phyloP scores from a whole-genome alignment of 2,329 filamentous ascomycete genomes.

The Chaetothyriales sp. region DNA sequence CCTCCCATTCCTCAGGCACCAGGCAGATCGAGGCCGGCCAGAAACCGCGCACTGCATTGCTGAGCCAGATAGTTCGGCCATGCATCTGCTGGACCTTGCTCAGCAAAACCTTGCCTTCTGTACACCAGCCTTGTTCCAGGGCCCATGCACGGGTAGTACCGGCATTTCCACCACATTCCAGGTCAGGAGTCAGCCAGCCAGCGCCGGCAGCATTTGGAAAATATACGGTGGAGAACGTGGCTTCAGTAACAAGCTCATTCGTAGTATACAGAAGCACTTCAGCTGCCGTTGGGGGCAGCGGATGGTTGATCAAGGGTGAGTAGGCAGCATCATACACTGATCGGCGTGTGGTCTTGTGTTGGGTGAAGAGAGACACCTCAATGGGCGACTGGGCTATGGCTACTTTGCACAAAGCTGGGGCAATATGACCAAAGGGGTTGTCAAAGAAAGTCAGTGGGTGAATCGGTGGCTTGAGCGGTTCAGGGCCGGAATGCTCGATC shows the following conservation, averaged over 20 bases:
- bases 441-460: not conserved
- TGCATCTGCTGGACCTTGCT: constrained; percentile 40
- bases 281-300: constrained; percentile 27
- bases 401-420: constrained; percentile 2
- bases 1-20: not conserved
- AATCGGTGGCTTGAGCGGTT: not conserved
- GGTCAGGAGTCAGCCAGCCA: constrained; percentile 65
- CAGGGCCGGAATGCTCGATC: not conserved
- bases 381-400: constrained; percentile 35
- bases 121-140: constrained; percentile 51
- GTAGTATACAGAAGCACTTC: constrained; percentile 65
- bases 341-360: constrained; percentile 71
- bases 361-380: constrained; percentile 49
- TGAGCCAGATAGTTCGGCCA: constrained; percentile 73
- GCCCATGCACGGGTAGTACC: constrained; percentile 75
- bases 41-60: constrained; percentile 76
- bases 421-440: not conserved
- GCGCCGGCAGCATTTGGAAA: constrained; percentile 48
- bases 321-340: constrained; percentile 58
- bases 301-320: constrained; percentile 39
- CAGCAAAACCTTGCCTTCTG: constrained; percentile 47
- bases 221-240: constrained; percentile 67
- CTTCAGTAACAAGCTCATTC: constrained; percentile 62
- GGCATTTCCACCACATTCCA: constrained; percentile 64
- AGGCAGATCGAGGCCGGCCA: constrained; percentile 24